phyloP scores from a whole-genome alignment of 2,329 filamentous ascomycete species.

The Pseudocercospora vitis region DNA sequence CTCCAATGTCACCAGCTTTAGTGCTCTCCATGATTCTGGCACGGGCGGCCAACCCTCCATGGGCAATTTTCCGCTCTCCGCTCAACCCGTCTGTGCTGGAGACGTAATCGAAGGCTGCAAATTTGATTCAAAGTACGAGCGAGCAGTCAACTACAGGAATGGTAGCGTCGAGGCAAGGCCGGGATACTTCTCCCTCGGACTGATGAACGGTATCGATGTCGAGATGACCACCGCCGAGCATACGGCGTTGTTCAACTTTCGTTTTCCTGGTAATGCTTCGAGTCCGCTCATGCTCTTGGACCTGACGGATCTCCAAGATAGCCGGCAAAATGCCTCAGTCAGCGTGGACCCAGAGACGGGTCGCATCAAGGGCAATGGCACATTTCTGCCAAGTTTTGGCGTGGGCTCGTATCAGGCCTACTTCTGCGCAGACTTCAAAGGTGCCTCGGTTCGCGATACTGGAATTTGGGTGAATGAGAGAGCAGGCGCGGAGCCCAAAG shows the following conservation, averaged over 20 bases:
- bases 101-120: slow-evolving; percentile 43
- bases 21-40: slow-evolving; percentile 52
- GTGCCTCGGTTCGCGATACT: slow-evolving; percentile 52
- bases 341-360: slow-evolving; percentile 53
- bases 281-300: slow-evolving; percentile 60
- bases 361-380: slow-evolving; percentile 58
- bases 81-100: slow-evolving; percentile 32
- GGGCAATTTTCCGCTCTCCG: slow-evolving; percentile 29
- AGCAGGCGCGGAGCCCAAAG: slow-evolving; percentile 46
- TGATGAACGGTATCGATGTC: slow-evolving; percentile 56
- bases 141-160: slow-evolving; percentile 51
- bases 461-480: slow-evolving; percentile 59
- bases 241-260: slow-evolving; percentile 60
- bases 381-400: slow-evolving; percentile 61
- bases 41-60: slow-evolving; percentile 42
- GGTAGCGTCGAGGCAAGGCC: slow-evolving; percentile 55
- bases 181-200: slow-evolving; percentile 59
- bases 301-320: slow-evolving; percentile 57
- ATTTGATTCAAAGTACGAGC: slow-evolving; percentile 50
- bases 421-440: slow-evolving; percentile 61
- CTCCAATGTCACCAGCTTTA: slow-evolving; percentile 48
- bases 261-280: slow-evolving; percentile 41
- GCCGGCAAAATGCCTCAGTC: slow-evolving; percentile 53
- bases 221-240: slow-evolving; percentile 62
- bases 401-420: slow-evolving; percentile 57